Evolutionary conservation across 495 filamentous ascomycete species (phyloP), one percentile per base, ranked within the genome.

Genomic region (Talaromyces stipitatus): DNA sequence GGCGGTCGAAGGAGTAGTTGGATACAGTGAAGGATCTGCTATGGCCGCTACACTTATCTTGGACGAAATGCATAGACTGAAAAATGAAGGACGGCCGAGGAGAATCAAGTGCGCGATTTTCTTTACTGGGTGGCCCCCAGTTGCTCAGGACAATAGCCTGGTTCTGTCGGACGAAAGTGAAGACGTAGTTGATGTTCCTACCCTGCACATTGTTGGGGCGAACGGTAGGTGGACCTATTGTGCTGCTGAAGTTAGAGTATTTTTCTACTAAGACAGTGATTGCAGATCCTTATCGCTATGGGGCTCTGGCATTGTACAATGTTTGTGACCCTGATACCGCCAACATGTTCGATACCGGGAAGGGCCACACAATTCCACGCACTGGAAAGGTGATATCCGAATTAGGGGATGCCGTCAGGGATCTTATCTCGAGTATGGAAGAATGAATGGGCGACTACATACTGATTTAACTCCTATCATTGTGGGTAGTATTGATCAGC

Each of bases 21-120:
- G 82, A 4, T 85, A 84, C 55, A 84, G 81, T 2, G 82, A 85
- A 58, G 83, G 83, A 16, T 80, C 83, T 26, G 78, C 78, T 0
- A 74, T 85, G 16, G 83, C 79, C 4, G 75, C 75, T 4, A 82
- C 80, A 24, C 51, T 79, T 16, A 66, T 81, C 30, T 60, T 81
- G 14, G 75, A 80, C 57, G 79, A 82, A 61, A 64, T 69, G 18
- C 56, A 61, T 43, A 66, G 71, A 55, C 62, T 61, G 12, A 54
- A 71, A 54, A 61, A 63, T 29, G 66, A 54, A 5, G 79, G 78
- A 0, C 62, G 69, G 10, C 65, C 64, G 2, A 67, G 72, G 18
- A 70, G 71, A 16, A 77, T 83, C 64, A 82, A 81, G 65, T 81
- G 73, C 32, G 81, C 72, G 33, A 66, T 84, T 54, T 82, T 84